A percentile compares a stretch with the other conserved stretches of the same genome.
Conservation (phyloP, 2,329 filamentous ascomycete species). For the Arthroderma sp. region DNA sequence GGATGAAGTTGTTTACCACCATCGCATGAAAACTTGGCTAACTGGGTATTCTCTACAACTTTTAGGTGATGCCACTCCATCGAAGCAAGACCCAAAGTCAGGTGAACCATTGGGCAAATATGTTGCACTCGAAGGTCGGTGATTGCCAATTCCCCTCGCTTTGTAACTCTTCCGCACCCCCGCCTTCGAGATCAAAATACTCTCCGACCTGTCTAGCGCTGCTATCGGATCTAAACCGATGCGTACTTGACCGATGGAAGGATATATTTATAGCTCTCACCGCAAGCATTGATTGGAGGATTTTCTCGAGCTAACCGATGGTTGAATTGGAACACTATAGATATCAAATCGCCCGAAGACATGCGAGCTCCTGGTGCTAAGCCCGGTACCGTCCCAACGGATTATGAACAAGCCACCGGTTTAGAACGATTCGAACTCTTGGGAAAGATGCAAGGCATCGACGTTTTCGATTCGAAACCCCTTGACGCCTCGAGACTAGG, state of each 20-base stretch:
- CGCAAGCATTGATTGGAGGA: too few relatives aligned
- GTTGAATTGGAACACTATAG: conserved; percentile 34
- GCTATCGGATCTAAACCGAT: too few relatives aligned
- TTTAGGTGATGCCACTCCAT: conserved; percentile 11
- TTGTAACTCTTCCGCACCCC: too few relatives aligned
- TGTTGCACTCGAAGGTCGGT: conserved; percentile 33
- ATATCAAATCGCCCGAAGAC: conserved; percentile 70
- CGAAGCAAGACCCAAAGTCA: conserved; percentile 29
- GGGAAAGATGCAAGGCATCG: conserved; percentile 97
- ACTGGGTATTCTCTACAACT: conserved; percentile 10
- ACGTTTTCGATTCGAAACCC: conserved; percentile 96
- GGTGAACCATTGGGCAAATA: conserved; percentile 28
- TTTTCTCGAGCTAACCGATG: too few relatives aligned
- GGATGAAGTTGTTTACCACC: too few relatives aligned
- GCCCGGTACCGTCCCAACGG: conserved; percentile 75
- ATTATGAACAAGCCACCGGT: conserved; percentile 92
- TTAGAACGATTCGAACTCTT: conserved; percentile 96
- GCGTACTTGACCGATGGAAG: too few relatives aligned
- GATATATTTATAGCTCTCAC: too few relatives aligned
- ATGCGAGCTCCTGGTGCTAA: conserved; percentile 71
- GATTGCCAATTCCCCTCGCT: neutral
- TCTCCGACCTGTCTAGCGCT: too few relatives aligned
- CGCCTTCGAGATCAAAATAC: too few relatives aligned
- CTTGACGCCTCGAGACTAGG: conserved; percentile 82
- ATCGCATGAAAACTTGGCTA: conserved; percentile 1